Percentiles rank a stretch among this genome's conserved stretches.
Conservation (phyloP, 768 basidiomycete species). For the Phlegmacium glaucopus region DNA sequence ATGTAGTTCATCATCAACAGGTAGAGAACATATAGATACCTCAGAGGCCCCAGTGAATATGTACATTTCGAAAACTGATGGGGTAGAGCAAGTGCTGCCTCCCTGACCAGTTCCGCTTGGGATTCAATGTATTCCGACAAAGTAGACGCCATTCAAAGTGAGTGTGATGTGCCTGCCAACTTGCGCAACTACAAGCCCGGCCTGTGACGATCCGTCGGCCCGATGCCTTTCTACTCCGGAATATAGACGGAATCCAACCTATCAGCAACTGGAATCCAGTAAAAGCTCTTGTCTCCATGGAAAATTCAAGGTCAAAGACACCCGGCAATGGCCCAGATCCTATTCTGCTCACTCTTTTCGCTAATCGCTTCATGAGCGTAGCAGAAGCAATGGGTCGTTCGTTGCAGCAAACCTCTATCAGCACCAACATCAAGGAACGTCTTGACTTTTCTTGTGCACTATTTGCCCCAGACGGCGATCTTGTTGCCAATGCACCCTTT, state of each 20-base stretch:
- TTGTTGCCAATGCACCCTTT: conserved; percentile 93
- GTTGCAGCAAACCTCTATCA: conserved; percentile 86
- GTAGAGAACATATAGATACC: conserved; percentile 27
- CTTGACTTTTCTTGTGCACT: conserved; percentile 94
- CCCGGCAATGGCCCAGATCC: conserved; percentile 64
- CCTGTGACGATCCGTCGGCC: too few relatives aligned
- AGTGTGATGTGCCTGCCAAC: too few relatives aligned
- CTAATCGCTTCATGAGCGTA: conserved; percentile 96
- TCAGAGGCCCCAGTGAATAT: conserved; percentile 52
- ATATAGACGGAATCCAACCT: conserved; percentile 13
- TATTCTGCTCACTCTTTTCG: conserved; percentile 86
- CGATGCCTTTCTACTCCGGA: not conserved
- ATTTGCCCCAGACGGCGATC: conserved; percentile 90
- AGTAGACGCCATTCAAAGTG: conserved; percentile 33
- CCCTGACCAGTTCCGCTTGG: conserved; percentile 46
- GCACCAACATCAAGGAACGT: conserved; percentile 94
- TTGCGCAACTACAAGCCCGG: too few relatives aligned
- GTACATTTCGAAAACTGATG: conserved; percentile 68
- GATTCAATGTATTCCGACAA: conserved; percentile 43
- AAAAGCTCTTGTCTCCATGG: conserved; percentile 10
- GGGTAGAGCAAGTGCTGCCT: conserved; percentile 56
- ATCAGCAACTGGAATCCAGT: not conserved
- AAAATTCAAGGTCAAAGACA: conserved; percentile 10
- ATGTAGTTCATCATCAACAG: conserved; percentile 1
- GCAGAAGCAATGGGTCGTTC: conserved; percentile 95